Conservation (phyloP, 2,329 filamentous ascomycete genomes). For the Phaeosphaeriaceae sp. region DNA sequence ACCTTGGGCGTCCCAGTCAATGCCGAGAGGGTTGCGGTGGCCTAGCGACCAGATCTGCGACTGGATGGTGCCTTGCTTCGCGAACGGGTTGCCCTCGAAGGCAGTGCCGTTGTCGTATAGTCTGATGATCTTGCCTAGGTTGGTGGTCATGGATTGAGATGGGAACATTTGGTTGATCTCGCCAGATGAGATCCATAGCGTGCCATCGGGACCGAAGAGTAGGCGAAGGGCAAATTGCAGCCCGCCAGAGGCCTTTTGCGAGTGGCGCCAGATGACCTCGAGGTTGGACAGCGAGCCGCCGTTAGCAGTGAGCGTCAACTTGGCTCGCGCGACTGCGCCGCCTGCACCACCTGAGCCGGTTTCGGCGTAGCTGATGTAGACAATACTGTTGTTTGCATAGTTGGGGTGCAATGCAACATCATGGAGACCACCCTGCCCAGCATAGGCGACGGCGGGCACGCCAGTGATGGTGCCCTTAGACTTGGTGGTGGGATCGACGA, state of each 20-base stretch:
- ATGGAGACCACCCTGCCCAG: constrained; percentile 25
- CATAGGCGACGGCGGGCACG: constrained; percentile 22
- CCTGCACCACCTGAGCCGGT: constrained; percentile 22
- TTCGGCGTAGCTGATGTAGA: constrained; percentile 27
- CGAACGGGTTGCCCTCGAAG: constrained; percentile 25
- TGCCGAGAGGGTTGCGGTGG: constrained; percentile 26
- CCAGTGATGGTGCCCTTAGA: constrained; percentile 21
- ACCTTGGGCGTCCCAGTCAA: constrained; percentile 24
- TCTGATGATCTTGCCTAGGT: constrained; percentile 24
- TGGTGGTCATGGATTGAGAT: constrained; percentile 23
- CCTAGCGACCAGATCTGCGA: constrained; percentile 26
- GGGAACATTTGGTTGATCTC: constrained; percentile 27
- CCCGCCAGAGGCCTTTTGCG: constrained; percentile 21
- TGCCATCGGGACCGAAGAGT: constrained; percentile 23
- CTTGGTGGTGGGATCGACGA: constrained; percentile 22
- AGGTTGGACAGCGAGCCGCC: constrained; percentile 22
- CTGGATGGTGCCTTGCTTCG: constrained; percentile 19
- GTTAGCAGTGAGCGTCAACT: constrained; percentile 21
- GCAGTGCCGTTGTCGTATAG: constrained; percentile 27
- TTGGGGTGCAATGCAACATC: constrained; percentile 24
- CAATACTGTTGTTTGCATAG: constrained; percentile 23
- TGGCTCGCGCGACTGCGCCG: constrained; percentile 20
- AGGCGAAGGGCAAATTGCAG: constrained; percentile 25
- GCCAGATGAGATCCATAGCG: constrained; percentile 24
- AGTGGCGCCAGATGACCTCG: constrained; percentile 27